phyloP scores from a whole-genome alignment of 192 early-diverging fungal species.

The Coemansia furcata region DNA sequence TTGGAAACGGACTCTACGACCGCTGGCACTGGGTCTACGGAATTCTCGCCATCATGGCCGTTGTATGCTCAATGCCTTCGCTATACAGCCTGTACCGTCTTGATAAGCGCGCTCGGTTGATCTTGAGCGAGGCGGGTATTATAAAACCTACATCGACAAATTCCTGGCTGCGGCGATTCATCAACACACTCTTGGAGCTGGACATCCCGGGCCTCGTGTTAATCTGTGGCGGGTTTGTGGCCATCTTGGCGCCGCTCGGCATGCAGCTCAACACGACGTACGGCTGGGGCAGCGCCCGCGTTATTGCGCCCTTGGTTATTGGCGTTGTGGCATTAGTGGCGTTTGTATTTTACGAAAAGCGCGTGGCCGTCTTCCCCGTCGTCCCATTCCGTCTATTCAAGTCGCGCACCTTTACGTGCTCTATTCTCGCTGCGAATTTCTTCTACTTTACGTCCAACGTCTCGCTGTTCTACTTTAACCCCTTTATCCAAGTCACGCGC shows the following conservation, averaged over 20 bases:
- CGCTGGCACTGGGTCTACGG: constrained; percentile 51
- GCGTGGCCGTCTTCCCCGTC: constrained; percentile 66
- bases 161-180: neutral
- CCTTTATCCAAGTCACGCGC: constrained; percentile 45
- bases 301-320: constrained; percentile 50
- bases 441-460: constrained; percentile 48
- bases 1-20: constrained; percentile 21
- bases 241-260: constrained; percentile 42
- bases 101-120: constrained; percentile 26
- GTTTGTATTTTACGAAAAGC: constrained; percentile 58
- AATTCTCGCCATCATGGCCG: constrained; percentile 29
- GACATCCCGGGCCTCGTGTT: constrained; percentile 35
- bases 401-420: constrained; percentile 41
- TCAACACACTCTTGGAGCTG: constrained; percentile 21
- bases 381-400: constrained; percentile 39
- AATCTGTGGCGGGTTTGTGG: constrained; percentile 37
- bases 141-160: neutral
- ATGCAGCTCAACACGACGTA: constrained; percentile 49
- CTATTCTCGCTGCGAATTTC: constrained; percentile 34
- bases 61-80: constrained; percentile 33
- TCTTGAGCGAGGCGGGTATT: constrained; percentile 8
- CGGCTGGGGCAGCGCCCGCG: constrained; percentile 55
- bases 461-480: constrained; percentile 43
- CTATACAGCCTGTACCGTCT: constrained; percentile 22
- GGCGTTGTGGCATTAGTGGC: constrained; percentile 23